Evolutionary conservation across 352 stramenopile genomes (phyloP).

Genomic region (Phytopythium vexans): DNA sequence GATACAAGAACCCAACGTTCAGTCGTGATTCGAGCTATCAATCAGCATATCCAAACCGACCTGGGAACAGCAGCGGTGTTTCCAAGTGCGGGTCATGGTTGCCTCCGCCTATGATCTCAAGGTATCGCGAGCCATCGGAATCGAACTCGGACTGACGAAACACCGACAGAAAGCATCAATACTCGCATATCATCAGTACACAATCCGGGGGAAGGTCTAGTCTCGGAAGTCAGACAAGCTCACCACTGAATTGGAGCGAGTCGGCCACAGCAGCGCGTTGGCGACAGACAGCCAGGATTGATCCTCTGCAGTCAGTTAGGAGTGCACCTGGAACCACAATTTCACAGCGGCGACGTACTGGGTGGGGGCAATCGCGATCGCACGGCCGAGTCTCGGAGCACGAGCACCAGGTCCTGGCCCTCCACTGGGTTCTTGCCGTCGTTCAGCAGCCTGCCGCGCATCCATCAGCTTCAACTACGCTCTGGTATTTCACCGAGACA

Average conservation of each 20-base stretch:
- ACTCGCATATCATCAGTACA: neutral
- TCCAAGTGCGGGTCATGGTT: conserved; percentile 35
- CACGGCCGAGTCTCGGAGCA: conserved; percentile 52
- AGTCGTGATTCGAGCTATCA: neutral
- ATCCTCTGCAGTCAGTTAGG: neutral
- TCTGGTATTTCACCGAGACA: neutral
- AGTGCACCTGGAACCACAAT: neutral
- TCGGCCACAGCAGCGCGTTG: no score
- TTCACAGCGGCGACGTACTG: conserved; percentile 8
- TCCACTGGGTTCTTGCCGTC: conserved; percentile 54
- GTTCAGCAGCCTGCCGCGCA: conserved; percentile 38
- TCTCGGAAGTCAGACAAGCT: no score
- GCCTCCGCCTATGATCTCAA: conserved; percentile 62
- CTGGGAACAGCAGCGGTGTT: conserved; percentile 16
- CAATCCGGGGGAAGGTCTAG: neutral
- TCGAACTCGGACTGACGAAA: conserved; percentile 11
- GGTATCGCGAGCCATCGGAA: conserved; percentile 14
- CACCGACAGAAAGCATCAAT: neutral
- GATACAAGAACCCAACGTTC: neutral
- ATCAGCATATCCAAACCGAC: conserved; percentile 53
- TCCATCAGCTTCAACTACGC: neutral
- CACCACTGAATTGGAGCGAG: no score
- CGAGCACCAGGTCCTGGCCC: conserved; percentile 52
- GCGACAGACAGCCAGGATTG: no score
- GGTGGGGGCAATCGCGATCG: conserved; percentile 30